phyloP scores from a whole-genome alignment of 2,329 filamentous ascomycete genomes.

The Monilinia fructicola region DNA sequence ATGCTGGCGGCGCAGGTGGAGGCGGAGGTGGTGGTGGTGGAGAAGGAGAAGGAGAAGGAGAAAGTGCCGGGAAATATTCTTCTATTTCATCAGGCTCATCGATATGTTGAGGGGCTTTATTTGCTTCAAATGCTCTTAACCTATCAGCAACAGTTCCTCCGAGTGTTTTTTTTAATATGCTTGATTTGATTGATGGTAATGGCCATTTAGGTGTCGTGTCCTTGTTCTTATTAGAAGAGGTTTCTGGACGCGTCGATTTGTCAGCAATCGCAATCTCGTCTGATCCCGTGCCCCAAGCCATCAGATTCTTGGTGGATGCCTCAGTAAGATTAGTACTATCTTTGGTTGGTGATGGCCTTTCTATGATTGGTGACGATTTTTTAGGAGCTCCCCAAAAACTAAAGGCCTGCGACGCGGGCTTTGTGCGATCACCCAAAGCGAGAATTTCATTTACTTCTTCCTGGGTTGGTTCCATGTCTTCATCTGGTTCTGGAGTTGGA shows the following conservation, averaged over 20 bases:
- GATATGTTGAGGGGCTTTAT: conserved; percentile 39
- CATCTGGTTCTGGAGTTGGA: conserved; percentile 19
- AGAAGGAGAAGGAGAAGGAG: conserved; percentile 43
- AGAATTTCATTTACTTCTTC: conserved; percentile 39
- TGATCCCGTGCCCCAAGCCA: conserved; percentile 40
- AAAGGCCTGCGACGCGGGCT: conserved; percentile 43
- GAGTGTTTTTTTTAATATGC: conserved; percentile 48
- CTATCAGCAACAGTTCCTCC: conserved; percentile 56
- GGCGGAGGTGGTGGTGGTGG: conserved; percentile 45
- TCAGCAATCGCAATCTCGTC: conserved; percentile 52
- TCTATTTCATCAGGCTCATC: conserved; percentile 20
- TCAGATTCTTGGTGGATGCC: conserved; percentile 42
- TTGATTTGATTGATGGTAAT: conserved; percentile 43
- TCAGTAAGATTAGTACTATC: conserved; percentile 30
- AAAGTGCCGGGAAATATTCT: conserved; percentile 30
- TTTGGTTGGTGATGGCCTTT: conserved; percentile 29
- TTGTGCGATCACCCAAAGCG: conserved; percentile 13
- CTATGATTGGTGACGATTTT: conserved; percentile 39
- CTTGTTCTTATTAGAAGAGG: conserved; percentile 44
- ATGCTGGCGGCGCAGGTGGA: conserved; percentile 25
- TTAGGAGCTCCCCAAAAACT: conserved; percentile 58
- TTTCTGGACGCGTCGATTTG: conserved; percentile 51
- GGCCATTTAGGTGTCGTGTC: conserved; percentile 45
- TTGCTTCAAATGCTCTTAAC: conserved; percentile 56
- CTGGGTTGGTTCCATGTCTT: conserved; percentile 40